Base-by-base conservation (phyloP, 441 rosid genomes). In the Populus hybrid region DNA sequence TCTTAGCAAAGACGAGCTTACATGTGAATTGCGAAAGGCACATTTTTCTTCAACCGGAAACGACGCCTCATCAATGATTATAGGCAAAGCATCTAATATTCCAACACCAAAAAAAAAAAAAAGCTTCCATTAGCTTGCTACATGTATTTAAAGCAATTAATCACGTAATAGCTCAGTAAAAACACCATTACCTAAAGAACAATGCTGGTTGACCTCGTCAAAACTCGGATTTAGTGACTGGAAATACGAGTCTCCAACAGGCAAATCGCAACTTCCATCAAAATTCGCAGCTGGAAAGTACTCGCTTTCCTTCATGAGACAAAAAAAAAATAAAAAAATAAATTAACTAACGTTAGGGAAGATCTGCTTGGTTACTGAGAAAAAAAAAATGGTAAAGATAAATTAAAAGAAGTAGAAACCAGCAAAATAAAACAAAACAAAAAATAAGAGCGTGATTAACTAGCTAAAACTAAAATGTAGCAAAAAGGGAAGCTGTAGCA, bases 21-120 rank as follows among this genome's bases (percentile, higher is more conserved):
- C 94, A 26, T 81, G 73, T 36, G 88, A 72, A 83, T 78, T 79
- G 73, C 85, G 87, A 70, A 89, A 77, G 30, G 79, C 30, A 80
- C 81, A 69, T 71, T 87, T 84, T 23, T 88, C 85, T 77, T 78
- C 81, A 67, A 75, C 76, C 6, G 95, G 86, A 80, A 81, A 82
- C 16, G 93, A 72, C 76, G 81, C 81, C 40, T 90, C 90, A 54
- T 90, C 89, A 20, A 90, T 69, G 67, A 86, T 77, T 59, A 89
- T 76, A 38, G 95, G 93, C 78, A 88, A 80, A 70, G 87, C 86
- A 86, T 89, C 95, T 91, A 87, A 76, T 67, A 77, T 70, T 32
- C n/a, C 72, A 81, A 46, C 20, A 46, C 57, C 57, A 14, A 46
- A 46, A 46, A 46, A 34, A 46, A 34, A 21, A 81, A 61, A 64